phyloP scores from a whole-genome alignment of 176 grass and related monocot genomes.

The Bromus sterilis region DNA sequence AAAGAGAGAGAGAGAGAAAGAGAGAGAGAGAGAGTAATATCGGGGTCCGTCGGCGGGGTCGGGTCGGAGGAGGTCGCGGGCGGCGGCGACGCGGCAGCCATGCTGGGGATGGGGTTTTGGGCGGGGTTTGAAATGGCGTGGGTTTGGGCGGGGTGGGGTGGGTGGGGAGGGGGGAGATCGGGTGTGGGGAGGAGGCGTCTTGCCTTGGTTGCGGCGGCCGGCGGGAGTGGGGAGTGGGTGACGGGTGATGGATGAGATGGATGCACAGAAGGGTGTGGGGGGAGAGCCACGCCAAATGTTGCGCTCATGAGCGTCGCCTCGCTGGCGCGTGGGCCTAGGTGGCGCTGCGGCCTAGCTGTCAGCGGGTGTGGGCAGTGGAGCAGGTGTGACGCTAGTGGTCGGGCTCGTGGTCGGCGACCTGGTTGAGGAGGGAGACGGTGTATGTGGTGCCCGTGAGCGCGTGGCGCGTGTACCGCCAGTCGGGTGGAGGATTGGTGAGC shows the following conservation, averaged over 20 bases:
- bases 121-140: constrained; percentile 32
- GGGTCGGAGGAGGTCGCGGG: constrained; percentile 5
- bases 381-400: no score
- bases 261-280: constrained; percentile 1
- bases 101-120: not conserved
- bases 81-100: not conserved
- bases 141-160: constrained; percentile 1
- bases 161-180: constrained; percentile 25
- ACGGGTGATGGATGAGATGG: not conserved
- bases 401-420: no score
- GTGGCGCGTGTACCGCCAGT: no score
- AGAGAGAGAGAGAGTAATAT: no score
- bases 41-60: not conserved
- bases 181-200: constrained; percentile 45
- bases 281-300: not conserved
- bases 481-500: no score
- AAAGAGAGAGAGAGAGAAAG: no score
- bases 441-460: no score
- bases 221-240: constrained; percentile 28
- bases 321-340: not conserved
- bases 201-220: constrained; percentile 56
- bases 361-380: no score
- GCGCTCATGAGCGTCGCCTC: rapidly evolving
- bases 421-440: no score
- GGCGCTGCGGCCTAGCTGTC: no score